These are phyloP conservation scores for Dinochytrium kinnereticum DNA, from an alignment of 371 early-diverging fungal species.

Conservation along the genomic window DNA sequence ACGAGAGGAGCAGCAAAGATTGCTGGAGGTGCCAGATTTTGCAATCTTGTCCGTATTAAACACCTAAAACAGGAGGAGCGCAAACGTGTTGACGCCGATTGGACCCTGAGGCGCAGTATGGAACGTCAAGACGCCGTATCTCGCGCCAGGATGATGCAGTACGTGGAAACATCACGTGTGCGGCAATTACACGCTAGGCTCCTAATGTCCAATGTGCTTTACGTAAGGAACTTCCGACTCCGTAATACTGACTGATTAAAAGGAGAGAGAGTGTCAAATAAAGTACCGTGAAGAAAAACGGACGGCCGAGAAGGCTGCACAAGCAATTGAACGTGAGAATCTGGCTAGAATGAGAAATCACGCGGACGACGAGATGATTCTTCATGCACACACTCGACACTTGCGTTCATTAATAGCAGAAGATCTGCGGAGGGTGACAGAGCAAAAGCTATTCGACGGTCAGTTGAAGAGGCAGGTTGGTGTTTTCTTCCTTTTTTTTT, in stretches of 20 bases:
- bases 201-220: conserved; percentile 49
- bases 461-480: background rate
- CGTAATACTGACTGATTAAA: background rate
- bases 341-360: background rate
- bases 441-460: conserved; percentile 43
- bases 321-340: background rate
- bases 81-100: conserved; percentile 45
- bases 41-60: too few relatives aligned
- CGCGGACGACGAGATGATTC: conserved; percentile 15
- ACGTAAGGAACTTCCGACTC: conserved; percentile 46
- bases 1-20: conserved; percentile 26
- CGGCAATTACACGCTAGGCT: conserved; percentile 37
- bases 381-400: conserved; percentile 12
- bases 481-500: too few relatives aligned
- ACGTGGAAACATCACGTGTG: conserved; percentile 39
- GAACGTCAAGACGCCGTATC: conserved; percentile 44
- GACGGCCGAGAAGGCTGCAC: conserved; percentile 16
- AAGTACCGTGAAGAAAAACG: conserved; percentile 26
- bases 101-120: conserved; percentile 35
- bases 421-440: background rate
- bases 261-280: conserved; percentile 42
- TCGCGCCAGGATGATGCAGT: conserved; percentile 45
- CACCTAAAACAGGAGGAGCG: conserved; percentile 38
- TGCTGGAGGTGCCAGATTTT: conserved; percentile 32
- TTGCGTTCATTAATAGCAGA: background rate